A percentile compares a stretch with the other conserved stretches of the same genome.
phyloP scores from a whole-genome alignment of 2,329 filamentous ascomycete genomes.

The Metarhizium humberi region DNA sequence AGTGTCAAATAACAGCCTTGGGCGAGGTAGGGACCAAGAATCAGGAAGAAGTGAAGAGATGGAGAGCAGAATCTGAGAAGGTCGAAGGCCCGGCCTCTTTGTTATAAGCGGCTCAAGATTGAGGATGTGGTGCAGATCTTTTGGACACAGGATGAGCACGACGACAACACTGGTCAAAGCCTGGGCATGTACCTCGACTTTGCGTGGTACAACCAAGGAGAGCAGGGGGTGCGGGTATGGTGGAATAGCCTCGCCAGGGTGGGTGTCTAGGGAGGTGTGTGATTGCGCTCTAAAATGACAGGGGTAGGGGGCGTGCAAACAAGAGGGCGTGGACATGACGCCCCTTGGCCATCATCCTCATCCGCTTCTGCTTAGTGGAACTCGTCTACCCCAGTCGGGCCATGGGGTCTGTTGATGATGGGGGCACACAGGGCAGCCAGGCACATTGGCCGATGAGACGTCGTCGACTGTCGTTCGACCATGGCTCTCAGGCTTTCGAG shows the following conservation, averaged over 20 bases:
- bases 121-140: slow-evolving; percentile 10
- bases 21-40: slow-evolving; percentile 8
- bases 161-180: not conserved
- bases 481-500: not conserved
- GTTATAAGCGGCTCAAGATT: slow-evolving; percentile 11
- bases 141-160: not conserved
- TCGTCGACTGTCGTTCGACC: not conserved
- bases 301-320: not conserved
- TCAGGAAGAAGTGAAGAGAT: slow-evolving; percentile 3
- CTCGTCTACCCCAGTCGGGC: not conserved
- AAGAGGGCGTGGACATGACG: not conserved
- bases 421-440: slow-evolving; percentile 2
- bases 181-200: slow-evolving; percentile 5
- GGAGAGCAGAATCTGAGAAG: not conserved
- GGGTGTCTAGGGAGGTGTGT: slow-evolving; percentile 6
- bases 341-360: not conserved
- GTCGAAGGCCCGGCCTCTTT: slow-evolving; percentile 12
- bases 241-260: slow-evolving; percentile 1
- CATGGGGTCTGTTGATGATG: not conserved
- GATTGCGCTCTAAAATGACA: not conserved
- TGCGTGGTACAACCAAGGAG: not conserved
- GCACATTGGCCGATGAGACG: not conserved
- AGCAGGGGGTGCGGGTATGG: slow-evolving; percentile 5
- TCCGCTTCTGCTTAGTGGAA: not conserved
- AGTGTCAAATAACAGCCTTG: slow-evolving; percentile 4